Evolutionary conservation across 495 filamentous ascomycete species (phyloP).

Genomic region (Hypoxylon trugodes): DNA sequence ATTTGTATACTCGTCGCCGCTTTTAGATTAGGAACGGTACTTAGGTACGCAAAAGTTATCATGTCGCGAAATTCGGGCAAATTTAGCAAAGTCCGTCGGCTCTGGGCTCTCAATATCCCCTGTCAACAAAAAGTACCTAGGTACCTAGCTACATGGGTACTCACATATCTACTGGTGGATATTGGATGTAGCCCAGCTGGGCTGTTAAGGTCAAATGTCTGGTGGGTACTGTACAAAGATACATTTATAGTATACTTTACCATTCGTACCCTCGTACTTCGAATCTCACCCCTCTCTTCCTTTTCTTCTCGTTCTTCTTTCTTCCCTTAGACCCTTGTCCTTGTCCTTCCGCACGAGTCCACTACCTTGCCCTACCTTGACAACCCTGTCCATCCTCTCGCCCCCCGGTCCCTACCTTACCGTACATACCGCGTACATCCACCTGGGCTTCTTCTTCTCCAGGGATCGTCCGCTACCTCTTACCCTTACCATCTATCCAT

Average conservation of each 20-base stretch:
- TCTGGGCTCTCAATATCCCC: not conserved
- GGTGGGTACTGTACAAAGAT: no score
- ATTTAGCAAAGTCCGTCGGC: slow-evolving; percentile 20
- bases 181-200: no score
- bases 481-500: slow-evolving; percentile 20
- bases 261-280: no score
- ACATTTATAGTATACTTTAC: no score
- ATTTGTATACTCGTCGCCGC: slow-evolving; percentile 26
- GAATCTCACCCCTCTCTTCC: no score
- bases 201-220: no score
- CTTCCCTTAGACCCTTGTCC: slow-evolving; percentile 9
- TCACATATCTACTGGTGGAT: no score
- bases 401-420: no score
- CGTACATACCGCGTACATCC: slow-evolving; percentile 1
- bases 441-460: not conserved
- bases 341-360: slow-evolving; percentile 20
- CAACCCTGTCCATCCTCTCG: no score
- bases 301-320: slow-evolving; percentile 4
- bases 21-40: slow-evolving; percentile 20
- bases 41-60: not conserved
- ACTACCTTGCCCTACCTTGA: slow-evolving; percentile 1
- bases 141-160: slow-evolving; percentile 1
- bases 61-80: slow-evolving; percentile 28
- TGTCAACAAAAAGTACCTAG: not conserved
- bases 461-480: slow-evolving; percentile 30